Evolutionary conservation across 768 basidiomycete species (phyloP).

Genomic region (Mrakia hoshinonis): DNA sequence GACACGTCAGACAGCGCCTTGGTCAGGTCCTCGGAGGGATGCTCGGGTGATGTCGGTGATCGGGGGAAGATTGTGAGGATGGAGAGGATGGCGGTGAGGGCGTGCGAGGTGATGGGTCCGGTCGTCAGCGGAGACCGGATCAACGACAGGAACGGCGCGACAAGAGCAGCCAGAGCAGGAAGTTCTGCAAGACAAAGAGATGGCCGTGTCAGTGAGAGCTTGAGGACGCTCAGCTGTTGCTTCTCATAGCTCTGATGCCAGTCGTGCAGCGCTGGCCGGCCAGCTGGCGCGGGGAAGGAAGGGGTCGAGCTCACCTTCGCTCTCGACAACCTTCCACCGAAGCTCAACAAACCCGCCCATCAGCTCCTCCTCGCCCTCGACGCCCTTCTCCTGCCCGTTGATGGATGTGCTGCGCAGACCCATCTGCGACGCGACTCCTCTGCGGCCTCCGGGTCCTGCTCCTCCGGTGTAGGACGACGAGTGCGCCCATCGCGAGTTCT

Average conservation of each 20-base stretch:
- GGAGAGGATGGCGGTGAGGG: conserved; percentile 75
- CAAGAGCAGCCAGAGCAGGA: conserved; percentile 52
- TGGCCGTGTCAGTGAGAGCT: not conserved
- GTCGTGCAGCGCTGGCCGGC: conserved; percentile 12
- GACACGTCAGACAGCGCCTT: conserved; percentile 69
- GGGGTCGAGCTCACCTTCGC: conserved; percentile 52
- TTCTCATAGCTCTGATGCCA: no score
- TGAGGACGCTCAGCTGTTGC: not conserved
- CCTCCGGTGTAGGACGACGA: conserved; percentile 37
- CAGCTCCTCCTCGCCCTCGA: conserved; percentile 64
- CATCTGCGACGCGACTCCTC: conserved; percentile 48
- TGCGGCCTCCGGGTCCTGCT: conserved; percentile 34
- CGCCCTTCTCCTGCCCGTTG: conserved; percentile 47
- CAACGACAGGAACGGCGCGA: conserved; percentile 83
- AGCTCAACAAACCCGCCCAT: conserved; percentile 85
- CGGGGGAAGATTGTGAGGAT: conserved; percentile 51
- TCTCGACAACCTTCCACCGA: conserved; percentile 59
- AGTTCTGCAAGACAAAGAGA: not conserved
- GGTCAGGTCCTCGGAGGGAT: conserved; percentile 15
- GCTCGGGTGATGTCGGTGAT: not conserved
- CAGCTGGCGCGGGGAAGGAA: not conserved
- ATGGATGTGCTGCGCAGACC: not conserved
- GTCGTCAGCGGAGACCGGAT: conserved; percentile 90
- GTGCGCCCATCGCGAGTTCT: conserved; percentile 93
- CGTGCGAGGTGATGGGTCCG: conserved; percentile 92